phyloP scores from a whole-genome alignment of 257 asterid species.

The Phtheirospermum japonicum region DNA sequence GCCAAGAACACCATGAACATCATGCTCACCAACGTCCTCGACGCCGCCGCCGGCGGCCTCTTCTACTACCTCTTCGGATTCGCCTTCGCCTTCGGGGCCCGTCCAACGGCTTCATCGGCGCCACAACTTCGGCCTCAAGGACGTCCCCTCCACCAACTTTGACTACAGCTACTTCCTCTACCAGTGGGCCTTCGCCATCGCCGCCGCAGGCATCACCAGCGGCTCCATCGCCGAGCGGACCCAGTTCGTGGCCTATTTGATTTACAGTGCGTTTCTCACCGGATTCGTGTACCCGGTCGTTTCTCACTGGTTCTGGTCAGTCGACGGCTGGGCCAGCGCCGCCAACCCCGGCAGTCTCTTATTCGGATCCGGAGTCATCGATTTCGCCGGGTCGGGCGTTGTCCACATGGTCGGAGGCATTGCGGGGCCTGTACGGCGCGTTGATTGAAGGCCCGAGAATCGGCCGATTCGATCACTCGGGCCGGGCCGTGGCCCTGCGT shows the following conservation, averaged over 20 bases:
- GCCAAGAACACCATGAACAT: conserved; percentile 91
- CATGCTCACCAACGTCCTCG: conserved; percentile 92
- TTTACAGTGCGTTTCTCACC: conserved; percentile 71
- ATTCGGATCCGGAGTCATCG: conserved; percentile 81
- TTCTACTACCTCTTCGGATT: conserved; percentile 84
- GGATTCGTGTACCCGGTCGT: conserved; percentile 89
- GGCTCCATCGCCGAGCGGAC: conserved; percentile 91
- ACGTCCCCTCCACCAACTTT: conserved; percentile 38
- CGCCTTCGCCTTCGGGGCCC: conserved; percentile 84
- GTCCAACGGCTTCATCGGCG: conserved; percentile 83
- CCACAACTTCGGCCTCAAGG: conserved; percentile 64
- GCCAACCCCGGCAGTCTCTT: conserved; percentile 33
- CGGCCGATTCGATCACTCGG: conserved; percentile 73
- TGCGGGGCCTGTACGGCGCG: conserved; percentile 74
- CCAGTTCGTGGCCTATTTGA: conserved; percentile 73
- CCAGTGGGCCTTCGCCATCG: conserved; percentile 97
- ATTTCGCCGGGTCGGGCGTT: conserved; percentile 92
- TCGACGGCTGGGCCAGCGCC: conserved; percentile 92
- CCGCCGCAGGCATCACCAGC: conserved; percentile 93
- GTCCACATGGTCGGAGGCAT: conserved; percentile 95
- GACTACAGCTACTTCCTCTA: conserved; percentile 68
- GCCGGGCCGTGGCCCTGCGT: conserved; percentile 57
- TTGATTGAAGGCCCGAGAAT: conserved; percentile 83
- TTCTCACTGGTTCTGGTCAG: conserved; percentile 93
- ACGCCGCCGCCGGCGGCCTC: conserved; percentile 90